phyloP scores from a whole-genome alignment of 768 basidiomycete species.

The Russula sp. region DNA sequence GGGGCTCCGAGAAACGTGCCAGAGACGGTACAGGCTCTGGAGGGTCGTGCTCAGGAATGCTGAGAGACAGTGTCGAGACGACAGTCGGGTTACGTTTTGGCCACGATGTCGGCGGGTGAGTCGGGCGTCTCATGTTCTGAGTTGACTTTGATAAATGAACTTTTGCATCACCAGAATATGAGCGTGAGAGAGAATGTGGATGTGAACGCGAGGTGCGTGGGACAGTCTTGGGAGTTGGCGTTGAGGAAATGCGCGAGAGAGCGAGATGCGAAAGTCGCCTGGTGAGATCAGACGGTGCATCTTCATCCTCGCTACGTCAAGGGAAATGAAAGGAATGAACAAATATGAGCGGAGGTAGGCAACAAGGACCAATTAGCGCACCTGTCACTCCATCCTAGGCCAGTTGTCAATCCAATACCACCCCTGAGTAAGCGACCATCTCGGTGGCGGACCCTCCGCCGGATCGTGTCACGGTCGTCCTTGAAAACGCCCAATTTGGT shows the following conservation, averaged over 20 bases:
- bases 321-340: not conserved
- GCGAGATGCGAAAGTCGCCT: conserved; percentile 30
- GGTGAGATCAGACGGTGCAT: conserved; percentile 36
- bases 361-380: conserved; percentile 16
- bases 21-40: not conserved
- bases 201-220: conserved; percentile 10
- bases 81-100: conserved; percentile 2
- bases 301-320: conserved; percentile 36
- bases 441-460: conserved; percentile 33
- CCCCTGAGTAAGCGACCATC: conserved; percentile 35
- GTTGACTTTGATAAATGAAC: not conserved
- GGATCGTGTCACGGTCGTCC: conserved; percentile 35
- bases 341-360: not conserved
- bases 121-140: conserved; percentile 12
- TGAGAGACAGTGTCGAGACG: conserved; percentile 9
- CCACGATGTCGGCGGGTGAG: conserved; percentile 22
- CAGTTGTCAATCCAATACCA: conserved; percentile 38
- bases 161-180: conserved; percentile 19
- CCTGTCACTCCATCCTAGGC: conserved; percentile 41
- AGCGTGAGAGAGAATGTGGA: conserved; percentile 28
- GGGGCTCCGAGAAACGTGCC: conserved; percentile 21
- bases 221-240: conserved; percentile 15
- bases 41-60: conserved; percentile 15
- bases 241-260: conserved; percentile 24
- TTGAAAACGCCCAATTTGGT: conserved; percentile 34